Conservation (phyloP, 169 alveolate genomes). For the Eimeria praecox region DNA sequence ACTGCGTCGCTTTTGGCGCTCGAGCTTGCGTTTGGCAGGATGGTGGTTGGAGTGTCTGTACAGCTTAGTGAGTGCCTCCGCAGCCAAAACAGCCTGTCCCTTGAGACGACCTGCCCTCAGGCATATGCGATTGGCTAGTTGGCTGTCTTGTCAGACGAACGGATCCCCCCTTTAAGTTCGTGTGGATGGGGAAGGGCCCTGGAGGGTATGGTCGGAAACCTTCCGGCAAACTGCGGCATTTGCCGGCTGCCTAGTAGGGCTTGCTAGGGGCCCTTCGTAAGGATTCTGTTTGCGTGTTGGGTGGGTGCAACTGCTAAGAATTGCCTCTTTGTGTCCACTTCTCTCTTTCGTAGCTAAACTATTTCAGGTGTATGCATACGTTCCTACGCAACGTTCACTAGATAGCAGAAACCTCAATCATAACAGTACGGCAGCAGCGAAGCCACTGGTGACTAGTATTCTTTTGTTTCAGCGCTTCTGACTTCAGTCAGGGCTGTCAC, state of each 20-base stretch:
- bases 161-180: background rate
- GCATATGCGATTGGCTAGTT: background rate
- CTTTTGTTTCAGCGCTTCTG: background rate
- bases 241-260: background rate
- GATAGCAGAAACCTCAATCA: background rate
- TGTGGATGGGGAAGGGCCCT: background rate
- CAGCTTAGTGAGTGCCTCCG: constrained; percentile 17
- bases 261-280: background rate
- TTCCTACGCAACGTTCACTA: background rate
- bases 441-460: background rate
- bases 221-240: background rate
- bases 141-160: background rate
- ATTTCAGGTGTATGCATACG: background rate
- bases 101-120: constrained; percentile 3
- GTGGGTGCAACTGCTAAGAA: background rate
- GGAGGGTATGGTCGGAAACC: background rate
- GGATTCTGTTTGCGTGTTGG: background rate
- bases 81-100: constrained; percentile 35
- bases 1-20: background rate
- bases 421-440: background rate
- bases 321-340: background rate
- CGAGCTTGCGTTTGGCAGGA: background rate
- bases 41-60: constrained; percentile 32
- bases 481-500: background rate
- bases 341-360: background rate